Base-by-base conservation (phyloP, 2,329 filamentous ascomycete genomes). In the Ceratocystis cubensis region DNA sequence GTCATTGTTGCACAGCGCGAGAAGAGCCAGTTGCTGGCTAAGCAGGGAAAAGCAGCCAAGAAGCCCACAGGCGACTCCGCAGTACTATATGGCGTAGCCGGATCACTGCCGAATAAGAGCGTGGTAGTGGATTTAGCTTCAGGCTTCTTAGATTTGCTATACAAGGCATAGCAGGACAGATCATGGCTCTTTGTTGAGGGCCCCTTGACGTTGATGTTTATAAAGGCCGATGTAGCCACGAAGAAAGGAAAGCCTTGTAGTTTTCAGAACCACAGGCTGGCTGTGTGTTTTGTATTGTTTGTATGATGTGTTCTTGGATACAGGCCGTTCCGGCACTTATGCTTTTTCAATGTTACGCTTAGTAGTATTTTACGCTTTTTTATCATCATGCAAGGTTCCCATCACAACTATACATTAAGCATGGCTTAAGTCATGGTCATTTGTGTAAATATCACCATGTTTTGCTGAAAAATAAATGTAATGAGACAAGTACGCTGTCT, bases 71-170 rank as follows among this genome's bases (percentile, higher is more conserved):
- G 90, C 1, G 89, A 96, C 74, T 86, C 90, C 15, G 89, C 91
- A 1, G 92, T 92, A 3, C 78, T 99, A 69, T 99, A 99, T 76
- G 94, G 94, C 65, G 92, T 99, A 67, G 94, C 94, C 0, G 94
- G 94, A 5, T 95, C 89, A 73, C 77, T 99, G 75, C 94, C 94
- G 1, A 95, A 99, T 75, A 97, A 97, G 83, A 91, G 88, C 71
- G 87, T 99, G 44, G 91, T 99, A 41, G 89, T 90, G 70, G 90
- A 96, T 72, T 77, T 99, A 73, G 93, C 92, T 1, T 89, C 82
- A 71, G 93, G 91, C 0, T 99, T 97, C 76, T 80, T 97, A 73
- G 92, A 97, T 77, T 87, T 94, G 64, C 75, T 96, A 75, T 96
- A 96, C 77, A 96, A 96, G 80, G 87, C 88, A 68, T 94, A 78